These are phyloP conservation scores for Chrysoporthe austroafricana DNA, from an alignment of 2,329 filamentous ascomycete species.

Conservation along the genomic window DNA sequence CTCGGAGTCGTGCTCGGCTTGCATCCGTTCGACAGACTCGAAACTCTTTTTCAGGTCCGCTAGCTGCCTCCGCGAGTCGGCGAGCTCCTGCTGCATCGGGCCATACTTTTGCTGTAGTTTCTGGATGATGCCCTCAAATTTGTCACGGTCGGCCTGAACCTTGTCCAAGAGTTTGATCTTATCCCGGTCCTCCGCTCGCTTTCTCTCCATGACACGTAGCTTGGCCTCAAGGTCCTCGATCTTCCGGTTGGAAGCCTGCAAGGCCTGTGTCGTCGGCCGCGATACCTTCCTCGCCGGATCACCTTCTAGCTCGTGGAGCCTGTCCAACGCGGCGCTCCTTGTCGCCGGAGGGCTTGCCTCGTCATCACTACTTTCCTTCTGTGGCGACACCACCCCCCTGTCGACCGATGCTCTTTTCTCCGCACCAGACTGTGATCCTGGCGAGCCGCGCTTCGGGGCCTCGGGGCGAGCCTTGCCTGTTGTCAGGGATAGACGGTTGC, in stretches of 20 bases:
- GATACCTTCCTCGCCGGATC: conserved; percentile 37
- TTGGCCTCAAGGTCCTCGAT: conserved; percentile 90
- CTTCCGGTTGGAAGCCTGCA: conserved; percentile 60
- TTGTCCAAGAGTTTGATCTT: conserved; percentile 79
- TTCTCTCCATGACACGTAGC: conserved; percentile 83
- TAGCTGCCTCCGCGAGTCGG: conserved; percentile 76
- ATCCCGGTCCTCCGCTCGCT: conserved; percentile 82
- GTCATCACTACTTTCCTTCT: conserved; percentile 52
- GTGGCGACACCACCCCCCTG: conserved; percentile 41
- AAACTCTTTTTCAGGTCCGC: conserved; percentile 69
- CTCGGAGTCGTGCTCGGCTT: conserved; percentile 82
- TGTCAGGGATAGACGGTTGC: conserved; percentile 46
- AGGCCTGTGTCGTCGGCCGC: conserved; percentile 26
- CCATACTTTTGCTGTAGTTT: conserved; percentile 90
- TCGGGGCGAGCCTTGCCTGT: conserved; percentile 45
- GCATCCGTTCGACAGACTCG: conserved; percentile 70
- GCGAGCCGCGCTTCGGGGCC: conserved; percentile 24
- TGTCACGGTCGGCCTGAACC: conserved; percentile 75
- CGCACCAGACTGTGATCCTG: conserved; percentile 48
- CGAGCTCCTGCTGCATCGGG: conserved; percentile 78
- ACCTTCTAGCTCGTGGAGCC: conserved; percentile 44
- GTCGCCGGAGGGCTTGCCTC: conserved; percentile 52
- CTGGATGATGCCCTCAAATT: conserved; percentile 82
- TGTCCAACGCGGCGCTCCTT: conserved; percentile 57
- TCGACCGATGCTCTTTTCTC: conserved; percentile 43